These are phyloP conservation scores for Flaveria linearis DNA, from an alignment of 129 eudicot species.

Conservation along the genomic window DNA sequence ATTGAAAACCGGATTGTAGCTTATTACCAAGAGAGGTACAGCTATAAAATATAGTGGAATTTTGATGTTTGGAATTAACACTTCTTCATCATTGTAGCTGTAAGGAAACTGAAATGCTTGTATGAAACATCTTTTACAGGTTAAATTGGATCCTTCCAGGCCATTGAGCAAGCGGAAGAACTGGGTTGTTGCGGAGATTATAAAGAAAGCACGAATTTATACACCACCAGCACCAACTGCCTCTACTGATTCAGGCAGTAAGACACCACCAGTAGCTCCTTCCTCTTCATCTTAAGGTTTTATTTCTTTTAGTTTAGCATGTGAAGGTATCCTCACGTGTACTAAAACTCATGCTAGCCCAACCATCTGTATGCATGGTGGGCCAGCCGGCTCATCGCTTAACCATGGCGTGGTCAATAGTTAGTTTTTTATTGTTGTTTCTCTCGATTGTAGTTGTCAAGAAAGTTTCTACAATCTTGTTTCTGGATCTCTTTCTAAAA, in stretches of 20 bases:
- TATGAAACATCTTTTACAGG: constrained; percentile 44
- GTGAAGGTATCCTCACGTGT: neutral
- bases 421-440: neutral
- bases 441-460: constrained; percentile 13
- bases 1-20: neutral
- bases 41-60: too few relatives aligned
- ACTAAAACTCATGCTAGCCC: neutral
- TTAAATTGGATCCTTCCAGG: constrained; percentile 73
- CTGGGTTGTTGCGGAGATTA: constrained; percentile 84
- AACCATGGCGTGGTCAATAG: neutral
- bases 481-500: constrained; percentile 17
- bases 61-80: constrained; percentile 1
- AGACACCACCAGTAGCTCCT: constrained; percentile 22
- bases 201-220: constrained; percentile 79
- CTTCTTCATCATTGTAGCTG: neutral
- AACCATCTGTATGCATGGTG: neutral
- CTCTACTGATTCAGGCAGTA: constrained; percentile 33
- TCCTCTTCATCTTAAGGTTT: constrained; percentile 49
- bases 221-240: constrained; percentile 46
- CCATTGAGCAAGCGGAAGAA: constrained; percentile 86
- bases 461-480: constrained; percentile 2
- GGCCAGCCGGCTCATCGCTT: constrained; percentile 6
- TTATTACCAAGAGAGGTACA: neutral
- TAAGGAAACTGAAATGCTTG: constrained; percentile 5
- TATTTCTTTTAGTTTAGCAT: neutral